Base-by-base conservation (phyloP, 2,329 filamentous ascomycete species). In the Paraphaeosphaeria sporulosa region DNA sequence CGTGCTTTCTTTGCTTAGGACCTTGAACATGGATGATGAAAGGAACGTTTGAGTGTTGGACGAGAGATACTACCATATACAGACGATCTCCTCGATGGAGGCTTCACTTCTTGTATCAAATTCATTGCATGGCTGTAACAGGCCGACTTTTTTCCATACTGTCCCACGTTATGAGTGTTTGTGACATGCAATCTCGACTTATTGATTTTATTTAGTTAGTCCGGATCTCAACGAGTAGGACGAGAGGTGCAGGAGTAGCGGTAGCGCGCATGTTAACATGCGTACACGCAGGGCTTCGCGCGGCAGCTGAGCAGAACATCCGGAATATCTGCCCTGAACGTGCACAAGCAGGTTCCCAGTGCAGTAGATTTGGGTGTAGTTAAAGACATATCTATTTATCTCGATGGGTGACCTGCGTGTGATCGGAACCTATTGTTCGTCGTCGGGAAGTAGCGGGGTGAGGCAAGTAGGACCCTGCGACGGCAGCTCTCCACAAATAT, bases 391-490 rank as follows among this genome's bases (percentile, higher is more conserved):
- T 44, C 21, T 34, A 17, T 32, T 38, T 50, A 23, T 50, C 30
- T 38, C 21, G 36, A n/a, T 38, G 2, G 25, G 15, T 10, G 12
- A 27, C 15, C 12, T 43, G 49, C 19, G 34, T 30, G 50, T 17
- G 38, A 6, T 15, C 15, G 19, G 23, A 21, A 21, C 9, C 48
- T 19, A 42, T 15, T 4, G 21, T 53, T 53, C 23, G 25, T 25
- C 36, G 38, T 53, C 50, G 50, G 50, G n/a, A 53, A 53, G 36
- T 23, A 27, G 50, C 50, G 50, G 50, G 17, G 50, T 27, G 50
- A 38, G 50, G 50, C 43, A 53, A 43, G 12, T 8, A 30, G 21
- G 36, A 30, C 21, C 40, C 38, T 30, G 23, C 19, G n/a, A 23
- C 23, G 10, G 25, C 7, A 25, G 34, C 15, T 27, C 32, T 42